Evolutionary conservation across 768 basidiomycete genomes (phyloP).

Genomic region (Termitomyces sp.): DNA sequence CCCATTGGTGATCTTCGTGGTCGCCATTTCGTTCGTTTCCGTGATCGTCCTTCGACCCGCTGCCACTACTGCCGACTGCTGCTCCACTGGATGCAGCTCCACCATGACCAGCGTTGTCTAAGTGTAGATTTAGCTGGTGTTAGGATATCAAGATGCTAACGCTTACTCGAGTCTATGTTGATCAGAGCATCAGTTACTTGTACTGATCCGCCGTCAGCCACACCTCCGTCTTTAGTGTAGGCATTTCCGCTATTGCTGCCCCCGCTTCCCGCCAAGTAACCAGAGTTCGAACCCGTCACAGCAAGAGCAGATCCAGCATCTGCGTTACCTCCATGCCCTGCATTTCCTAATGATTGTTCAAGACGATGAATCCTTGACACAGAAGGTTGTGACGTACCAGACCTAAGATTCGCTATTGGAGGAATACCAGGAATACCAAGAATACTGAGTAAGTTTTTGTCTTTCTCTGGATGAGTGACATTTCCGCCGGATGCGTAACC

Average conservation of each 20-base stretch:
- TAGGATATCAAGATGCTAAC: neutral
- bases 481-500: slow-evolving; percentile 30
- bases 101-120: slow-evolving; percentile 34
- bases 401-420: slow-evolving; percentile 18
- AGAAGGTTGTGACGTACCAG: slow-evolving; percentile 18
- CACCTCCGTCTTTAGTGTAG: slow-evolving; percentile 25
- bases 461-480: slow-evolving; percentile 7
- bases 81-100: slow-evolving; percentile 28
- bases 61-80: slow-evolving; percentile 9
- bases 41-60: neutral
- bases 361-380: neutral
- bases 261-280: neutral
- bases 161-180: slow-evolving; percentile 28
- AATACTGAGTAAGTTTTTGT: slow-evolving; percentile 1
- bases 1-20: neutral
- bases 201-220: slow-evolving; percentile 30
- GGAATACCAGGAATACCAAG: slow-evolving; percentile 5
- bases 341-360: slow-evolving; percentile 17
- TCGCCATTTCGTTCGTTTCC: neutral
- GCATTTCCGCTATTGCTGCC: slow-evolving; percentile 20
- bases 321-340: slow-evolving; percentile 27
- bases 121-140: slow-evolving; percentile 8
- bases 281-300: slow-evolving; percentile 2
- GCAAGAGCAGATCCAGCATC: slow-evolving; percentile 24
- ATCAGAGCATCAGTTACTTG: slow-evolving; percentile 19